Evolutionary conservation across 2,329 filamentous ascomycete species (phyloP).

Genomic region (Pseudopyrenochaeta lycopersici): DNA sequence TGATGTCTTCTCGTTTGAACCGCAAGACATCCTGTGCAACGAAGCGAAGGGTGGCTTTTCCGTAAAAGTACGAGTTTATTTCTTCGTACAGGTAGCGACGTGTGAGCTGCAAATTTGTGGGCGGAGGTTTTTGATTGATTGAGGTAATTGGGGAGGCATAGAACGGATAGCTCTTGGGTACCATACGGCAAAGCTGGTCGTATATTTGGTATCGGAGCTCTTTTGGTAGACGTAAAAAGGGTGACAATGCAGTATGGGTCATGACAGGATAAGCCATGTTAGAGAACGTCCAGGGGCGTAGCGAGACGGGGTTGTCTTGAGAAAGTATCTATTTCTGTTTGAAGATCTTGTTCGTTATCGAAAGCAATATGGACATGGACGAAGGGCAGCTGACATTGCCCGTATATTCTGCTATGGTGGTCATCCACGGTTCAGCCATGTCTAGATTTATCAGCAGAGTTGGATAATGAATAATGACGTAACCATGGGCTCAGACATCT

Average conservation of each 20-base stretch:
- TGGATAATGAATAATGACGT: conserved; percentile 14
- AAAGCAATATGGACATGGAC: no score
- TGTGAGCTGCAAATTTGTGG: conserved; percentile 15
- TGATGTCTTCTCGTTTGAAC: background rate
- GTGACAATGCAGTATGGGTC: background rate
- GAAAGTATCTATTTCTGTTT: no score
- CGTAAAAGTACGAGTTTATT: conserved; percentile 20
- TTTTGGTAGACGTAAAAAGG: conserved; percentile 16
- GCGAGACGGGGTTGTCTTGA: no score
- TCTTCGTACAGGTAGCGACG: conserved; percentile 16
- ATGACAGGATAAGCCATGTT: background rate
- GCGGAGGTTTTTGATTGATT: conserved; percentile 16
- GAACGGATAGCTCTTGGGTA: conserved; percentile 23
- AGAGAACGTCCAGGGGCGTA: background rate
- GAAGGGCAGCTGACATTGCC: background rate
- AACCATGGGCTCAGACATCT: conserved; percentile 6
- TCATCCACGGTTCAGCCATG: background rate
- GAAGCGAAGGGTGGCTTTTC: conserved; percentile 20
- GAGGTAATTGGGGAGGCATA: conserved; percentile 14
- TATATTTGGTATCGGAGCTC: conserved; percentile 27
- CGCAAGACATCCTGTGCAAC: conserved; percentile 7
- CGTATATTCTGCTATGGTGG: background rate
- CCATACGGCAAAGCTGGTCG: conserved; percentile 12
- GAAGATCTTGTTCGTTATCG: no score
- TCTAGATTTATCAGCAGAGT: background rate